Evolutionary conservation across 257 asterid species (phyloP).

Genomic region (Phtheirospermum japonicum): DNA sequence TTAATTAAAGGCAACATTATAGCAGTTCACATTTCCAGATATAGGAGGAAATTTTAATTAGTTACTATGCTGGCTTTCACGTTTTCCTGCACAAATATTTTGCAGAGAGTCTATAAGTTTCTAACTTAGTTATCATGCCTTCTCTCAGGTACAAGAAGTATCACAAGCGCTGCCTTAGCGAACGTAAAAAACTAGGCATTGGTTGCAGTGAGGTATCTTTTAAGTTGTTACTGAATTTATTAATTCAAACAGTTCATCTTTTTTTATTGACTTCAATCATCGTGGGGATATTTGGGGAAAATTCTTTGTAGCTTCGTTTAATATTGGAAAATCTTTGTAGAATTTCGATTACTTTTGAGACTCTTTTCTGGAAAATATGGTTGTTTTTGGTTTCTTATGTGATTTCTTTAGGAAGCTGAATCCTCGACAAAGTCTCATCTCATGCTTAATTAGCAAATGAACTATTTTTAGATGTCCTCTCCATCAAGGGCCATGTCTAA

Average conservation of each 20-base stretch:
- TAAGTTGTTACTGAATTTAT: conserved; percentile 1
- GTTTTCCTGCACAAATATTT: conserved; percentile 11
- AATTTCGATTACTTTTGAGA: too few species aligned
- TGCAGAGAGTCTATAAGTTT: conserved; percentile 7
- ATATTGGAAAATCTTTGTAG: too few species aligned
- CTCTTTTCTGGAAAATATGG: too few species aligned
- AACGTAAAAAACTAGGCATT: conserved; percentile 71
- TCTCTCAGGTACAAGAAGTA: conserved; percentile 71
- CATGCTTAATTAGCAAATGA: too few species aligned
- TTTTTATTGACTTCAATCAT: conserved; percentile 9
- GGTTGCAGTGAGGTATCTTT: conserved; percentile 80
- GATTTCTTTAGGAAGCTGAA: too few species aligned
- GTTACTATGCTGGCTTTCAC: not conserved
- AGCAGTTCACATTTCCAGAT: conserved; percentile 21
- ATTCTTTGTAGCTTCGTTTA: conserved; percentile 12
- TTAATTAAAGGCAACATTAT: conserved; percentile 15
- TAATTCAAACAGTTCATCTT: not conserved
- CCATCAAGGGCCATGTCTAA: too few species aligned
- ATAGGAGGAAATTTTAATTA: conserved; percentile 15
- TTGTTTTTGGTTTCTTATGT: too few species aligned
- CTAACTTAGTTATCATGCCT: conserved; percentile 22
- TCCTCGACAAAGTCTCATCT: too few species aligned
- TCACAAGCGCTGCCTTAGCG: conserved; percentile 70
- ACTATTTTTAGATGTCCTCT: too few species aligned
- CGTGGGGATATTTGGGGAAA: conserved; percentile 10